Conservation (phyloP, 441 rosid species). For the Lepidium campestre region DNA sequence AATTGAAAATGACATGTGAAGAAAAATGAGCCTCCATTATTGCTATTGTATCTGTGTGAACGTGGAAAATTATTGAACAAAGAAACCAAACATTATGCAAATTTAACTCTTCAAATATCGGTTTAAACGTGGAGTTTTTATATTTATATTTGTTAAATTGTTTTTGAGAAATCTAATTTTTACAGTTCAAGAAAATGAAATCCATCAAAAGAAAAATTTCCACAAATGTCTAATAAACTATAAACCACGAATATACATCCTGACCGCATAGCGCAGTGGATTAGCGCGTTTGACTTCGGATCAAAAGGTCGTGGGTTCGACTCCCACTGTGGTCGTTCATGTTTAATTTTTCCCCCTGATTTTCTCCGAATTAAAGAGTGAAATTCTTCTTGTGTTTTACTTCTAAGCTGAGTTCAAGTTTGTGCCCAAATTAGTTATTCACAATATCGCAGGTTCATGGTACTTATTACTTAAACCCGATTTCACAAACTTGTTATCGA, state of each 20-base stretch:
- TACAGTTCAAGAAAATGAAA: too few relatives aligned
- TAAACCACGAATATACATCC: too few relatives aligned
- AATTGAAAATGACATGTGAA: slow-evolving; percentile 12
- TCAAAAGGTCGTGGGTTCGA: slow-evolving; percentile 99
- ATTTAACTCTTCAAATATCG: not conserved
- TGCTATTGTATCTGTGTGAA: slow-evolving; percentile 7
- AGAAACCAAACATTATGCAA: not conserved
- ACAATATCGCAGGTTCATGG: not conserved
- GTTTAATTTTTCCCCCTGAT: too few relatives aligned
- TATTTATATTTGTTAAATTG: not conserved
- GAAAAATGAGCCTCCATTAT: slow-evolving; percentile 17
- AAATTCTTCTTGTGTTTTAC: too few relatives aligned
- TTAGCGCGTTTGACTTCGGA: slow-evolving; percentile 99
- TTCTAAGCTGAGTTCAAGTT: too few relatives aligned
- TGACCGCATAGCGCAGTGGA: slow-evolving; percentile 99
- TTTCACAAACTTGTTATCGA: not conserved
- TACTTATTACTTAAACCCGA: not conserved
- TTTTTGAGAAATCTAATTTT: too few relatives aligned
- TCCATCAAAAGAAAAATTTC: too few relatives aligned
- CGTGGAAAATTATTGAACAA: slow-evolving; percentile 2
- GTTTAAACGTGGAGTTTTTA: not conserved
- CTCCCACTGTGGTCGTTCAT: slow-evolving; percentile 99
- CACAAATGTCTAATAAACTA: too few relatives aligned
- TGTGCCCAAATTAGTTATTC: not conserved
- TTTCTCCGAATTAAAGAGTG: too few relatives aligned